Evolutionary conservation across 169 alveolate species (phyloP).

Genomic region (Eimeria maxima): DNA sequence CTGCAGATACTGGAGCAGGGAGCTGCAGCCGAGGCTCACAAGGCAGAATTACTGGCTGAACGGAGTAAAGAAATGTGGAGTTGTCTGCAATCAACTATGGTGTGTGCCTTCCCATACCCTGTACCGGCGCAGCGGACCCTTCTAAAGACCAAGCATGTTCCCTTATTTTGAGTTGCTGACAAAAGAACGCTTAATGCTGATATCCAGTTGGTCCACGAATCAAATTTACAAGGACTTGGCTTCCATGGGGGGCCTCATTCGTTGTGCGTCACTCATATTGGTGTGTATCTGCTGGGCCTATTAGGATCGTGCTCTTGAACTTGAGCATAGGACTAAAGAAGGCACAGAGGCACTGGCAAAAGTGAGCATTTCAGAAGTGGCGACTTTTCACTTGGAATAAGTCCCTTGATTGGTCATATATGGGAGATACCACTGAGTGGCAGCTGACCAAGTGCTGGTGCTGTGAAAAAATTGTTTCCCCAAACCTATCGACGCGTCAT

Average conservation of each 20-base stretch:
- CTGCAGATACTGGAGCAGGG: slow-evolving; percentile 51
- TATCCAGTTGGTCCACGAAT: background rate
- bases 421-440: background rate
- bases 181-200: background rate
- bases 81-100: slow-evolving; percentile 40
- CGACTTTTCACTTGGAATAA: background rate
- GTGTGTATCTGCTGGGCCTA: background rate
- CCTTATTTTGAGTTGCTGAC: background rate
- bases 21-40: slow-evolving; percentile 50
- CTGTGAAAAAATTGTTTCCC: background rate
- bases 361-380: background rate
- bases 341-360: slow-evolving; percentile 27
- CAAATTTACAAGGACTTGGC: background rate
- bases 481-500: background rate
- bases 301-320: slow-evolving; percentile 42
- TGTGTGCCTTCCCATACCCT: background rate
- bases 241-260: background rate
- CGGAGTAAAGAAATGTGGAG: slow-evolving; percentile 19
- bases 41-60: background rate
- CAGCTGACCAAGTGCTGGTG: too few relatives aligned
- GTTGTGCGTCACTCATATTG: background rate
- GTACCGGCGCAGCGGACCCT: background rate
- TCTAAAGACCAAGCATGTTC: background rate
- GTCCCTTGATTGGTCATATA: background rate
- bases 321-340: slow-evolving; percentile 30